Percentiles rank a stretch among this genome's conserved stretches.
Evolutionary conservation across 371 early-diverging fungal genomes (phyloP).

Genomic region (Apophysomyces variabilis): DNA sequence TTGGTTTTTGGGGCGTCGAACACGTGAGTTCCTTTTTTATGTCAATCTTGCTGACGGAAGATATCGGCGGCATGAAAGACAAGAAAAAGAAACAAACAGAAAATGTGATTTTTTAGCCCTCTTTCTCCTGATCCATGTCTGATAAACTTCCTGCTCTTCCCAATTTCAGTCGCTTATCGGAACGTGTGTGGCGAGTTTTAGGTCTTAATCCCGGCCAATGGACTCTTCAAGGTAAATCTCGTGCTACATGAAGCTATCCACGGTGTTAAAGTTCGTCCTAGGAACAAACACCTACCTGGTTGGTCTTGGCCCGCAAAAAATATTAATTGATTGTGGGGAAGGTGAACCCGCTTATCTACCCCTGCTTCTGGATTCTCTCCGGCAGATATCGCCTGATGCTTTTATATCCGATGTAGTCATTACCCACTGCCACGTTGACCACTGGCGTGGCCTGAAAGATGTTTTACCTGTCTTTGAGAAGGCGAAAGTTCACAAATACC

Average conservation of each 20-base stretch:
- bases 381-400: slow-evolving; percentile 70
- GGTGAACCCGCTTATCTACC: slow-evolving; percentile 74
- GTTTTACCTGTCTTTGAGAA: slow-evolving; percentile 37
- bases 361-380: slow-evolving; percentile 59
- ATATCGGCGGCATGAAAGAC: no score
- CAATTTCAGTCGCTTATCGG: slow-evolving; percentile 46
- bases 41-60: slow-evolving; percentile 3
- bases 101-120: neutral
- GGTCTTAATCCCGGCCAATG: slow-evolving; percentile 79
- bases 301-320: slow-evolving; percentile 71
- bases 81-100: neutral
- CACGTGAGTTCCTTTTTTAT: slow-evolving; percentile 10
- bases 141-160: slow-evolving; percentile 23
- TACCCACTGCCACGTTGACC: slow-evolving; percentile 89
- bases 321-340: slow-evolving; percentile 85
- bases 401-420: slow-evolving; percentile 77
- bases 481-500: slow-evolving; percentile 40
- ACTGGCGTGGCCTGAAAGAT: slow-evolving; percentile 72
- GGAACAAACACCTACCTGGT: slow-evolving; percentile 91
- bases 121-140: neutral
- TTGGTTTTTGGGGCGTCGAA: no score
- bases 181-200: slow-evolving; percentile 60
- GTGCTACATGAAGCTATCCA: neutral
- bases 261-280: slow-evolving; percentile 16
- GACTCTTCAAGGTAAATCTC: slow-evolving; percentile 68